A percentile compares a stretch with the other conserved stretches of the same genome.
Evolutionary conservation across 257 asterid species (phyloP).

Genomic region (Solanum chiquidenum): DNA sequence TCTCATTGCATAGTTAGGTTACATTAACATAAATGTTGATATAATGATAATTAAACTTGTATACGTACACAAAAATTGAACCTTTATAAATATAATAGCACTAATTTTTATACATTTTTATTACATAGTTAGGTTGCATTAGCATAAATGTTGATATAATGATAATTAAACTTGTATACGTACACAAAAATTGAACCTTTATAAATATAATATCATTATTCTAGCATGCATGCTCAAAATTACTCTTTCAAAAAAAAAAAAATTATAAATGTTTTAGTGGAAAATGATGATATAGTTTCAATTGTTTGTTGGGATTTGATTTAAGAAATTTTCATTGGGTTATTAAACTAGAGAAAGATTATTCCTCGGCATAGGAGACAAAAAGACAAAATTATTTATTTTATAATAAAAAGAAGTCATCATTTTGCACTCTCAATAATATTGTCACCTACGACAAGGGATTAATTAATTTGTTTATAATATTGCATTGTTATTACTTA

Average conservation of each 20-base stretch:
- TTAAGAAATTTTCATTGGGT: neutral
- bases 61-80: neutral
- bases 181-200: neutral
- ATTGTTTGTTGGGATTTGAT: neutral
- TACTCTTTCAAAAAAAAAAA: too few species aligned
- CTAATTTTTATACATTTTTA: neutral
- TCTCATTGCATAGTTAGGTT: neutral
- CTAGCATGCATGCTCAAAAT: neutral
- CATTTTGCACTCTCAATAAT: slow-evolving; percentile 2
- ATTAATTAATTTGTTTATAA: neutral
- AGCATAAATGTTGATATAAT: neutral
- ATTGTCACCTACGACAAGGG: neutral
- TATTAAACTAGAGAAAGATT: neutral
- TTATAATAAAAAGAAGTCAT: neutral
- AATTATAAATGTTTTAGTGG: neutral
- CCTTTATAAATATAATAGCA: neutral
- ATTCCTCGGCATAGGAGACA: slow-evolving; percentile 12
- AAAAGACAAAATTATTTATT: neutral
- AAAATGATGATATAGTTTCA: neutral
- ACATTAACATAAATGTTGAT: neutral
- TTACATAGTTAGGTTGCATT: neutral
- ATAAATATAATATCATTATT: neutral
- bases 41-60: neutral
- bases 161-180: neutral
- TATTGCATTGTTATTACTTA: neutral